phyloP scores from a whole-genome alignment of 108 stramenopile species.

The Cyclostephanos invisitatus region DNA sequence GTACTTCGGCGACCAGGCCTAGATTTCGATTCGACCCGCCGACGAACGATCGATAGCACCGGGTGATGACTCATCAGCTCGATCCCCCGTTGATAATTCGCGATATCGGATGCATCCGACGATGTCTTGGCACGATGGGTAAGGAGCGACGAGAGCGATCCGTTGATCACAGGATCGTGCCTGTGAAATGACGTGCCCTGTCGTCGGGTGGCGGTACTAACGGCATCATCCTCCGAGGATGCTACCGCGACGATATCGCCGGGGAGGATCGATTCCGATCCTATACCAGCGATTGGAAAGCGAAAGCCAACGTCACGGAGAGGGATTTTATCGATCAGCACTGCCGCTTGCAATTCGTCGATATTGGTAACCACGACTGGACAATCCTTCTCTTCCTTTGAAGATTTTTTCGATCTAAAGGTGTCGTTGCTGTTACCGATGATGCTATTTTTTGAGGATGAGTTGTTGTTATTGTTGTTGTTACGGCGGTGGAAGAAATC shows the following conservation, averaged over 20 bases:
- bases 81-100: constrained; percentile 32
- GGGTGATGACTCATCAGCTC: constrained; percentile 40
- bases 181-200: constrained; percentile 26
- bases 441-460: background rate
- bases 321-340: constrained; percentile 32
- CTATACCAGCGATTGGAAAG: constrained; percentile 32
- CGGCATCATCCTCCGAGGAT: background rate
- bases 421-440: background rate
- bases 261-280: constrained; percentile 22
- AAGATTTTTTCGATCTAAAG: background rate
- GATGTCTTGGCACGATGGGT: constrained; percentile 18
- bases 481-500: constrained; percentile 4
- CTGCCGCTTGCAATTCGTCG: constrained; percentile 39
- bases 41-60: constrained; percentile 39
- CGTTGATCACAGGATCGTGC: constrained; percentile 48
- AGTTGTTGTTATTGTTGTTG: too few relatives aligned
- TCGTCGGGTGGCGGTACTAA: background rate
- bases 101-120: constrained; percentile 16
- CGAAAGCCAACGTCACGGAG: constrained; percentile 48
- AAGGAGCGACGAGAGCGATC: constrained; percentile 36
- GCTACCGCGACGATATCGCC: background rate
- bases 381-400: constrained; percentile 36
- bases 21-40: constrained; percentile 45
- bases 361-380: constrained; percentile 43
- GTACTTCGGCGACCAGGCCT: constrained; percentile 50